These are phyloP conservation scores for Magnusiomyces tetraspermus DNA, from an alignment of 1,139 yeast species.

Conservation along the genomic window DNA sequence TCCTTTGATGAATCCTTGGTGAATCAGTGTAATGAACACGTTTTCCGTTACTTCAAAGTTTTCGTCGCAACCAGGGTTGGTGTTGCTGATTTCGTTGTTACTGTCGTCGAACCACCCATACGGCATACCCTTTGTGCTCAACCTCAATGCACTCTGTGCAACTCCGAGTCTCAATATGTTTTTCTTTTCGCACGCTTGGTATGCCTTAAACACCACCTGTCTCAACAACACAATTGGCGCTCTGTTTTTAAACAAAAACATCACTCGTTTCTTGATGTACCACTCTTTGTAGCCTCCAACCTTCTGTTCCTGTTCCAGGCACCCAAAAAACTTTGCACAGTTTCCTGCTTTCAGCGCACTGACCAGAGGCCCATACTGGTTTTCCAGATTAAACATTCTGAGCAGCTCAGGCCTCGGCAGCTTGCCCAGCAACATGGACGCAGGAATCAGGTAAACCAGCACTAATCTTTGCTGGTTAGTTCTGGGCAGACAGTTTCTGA, in stretches of 20 bases:
- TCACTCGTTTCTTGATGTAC: conserved; percentile 25
- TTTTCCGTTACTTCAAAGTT: conserved; percentile 28
- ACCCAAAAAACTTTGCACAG: conserved; percentile 21
- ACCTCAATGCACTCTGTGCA: conserved; percentile 12
- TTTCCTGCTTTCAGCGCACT: conserved; percentile 24
- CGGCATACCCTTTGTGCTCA: conserved; percentile 4
- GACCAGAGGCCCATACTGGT: conserved; percentile 27
- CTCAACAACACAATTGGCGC: conserved; percentile 28
- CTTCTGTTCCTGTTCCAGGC: no score
- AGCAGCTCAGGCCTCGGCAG: conserved; percentile 27
- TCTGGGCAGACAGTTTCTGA: conserved; percentile 36
- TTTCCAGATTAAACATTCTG: conserved; percentile 19
- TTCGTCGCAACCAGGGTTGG: conserved; percentile 16
- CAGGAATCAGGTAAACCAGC: conserved; percentile 49
- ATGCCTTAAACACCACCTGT: conserved; percentile 19
- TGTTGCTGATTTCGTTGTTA: no score
- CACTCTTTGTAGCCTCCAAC: conserved; percentile 17
- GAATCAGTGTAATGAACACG: conserved; percentile 30
- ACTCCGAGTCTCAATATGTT: conserved; percentile 3
- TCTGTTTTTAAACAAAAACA: conserved; percentile 23
- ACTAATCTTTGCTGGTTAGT: conserved; percentile 35
- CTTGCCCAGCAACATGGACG: conserved; percentile 32
- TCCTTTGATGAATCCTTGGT: conserved; percentile 32
- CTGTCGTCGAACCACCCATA: conserved; percentile 13
- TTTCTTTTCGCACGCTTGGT: background rate